Conservation (phyloP, 1,139 yeast genomes). For the Suhomyces atakaporum region DNA sequence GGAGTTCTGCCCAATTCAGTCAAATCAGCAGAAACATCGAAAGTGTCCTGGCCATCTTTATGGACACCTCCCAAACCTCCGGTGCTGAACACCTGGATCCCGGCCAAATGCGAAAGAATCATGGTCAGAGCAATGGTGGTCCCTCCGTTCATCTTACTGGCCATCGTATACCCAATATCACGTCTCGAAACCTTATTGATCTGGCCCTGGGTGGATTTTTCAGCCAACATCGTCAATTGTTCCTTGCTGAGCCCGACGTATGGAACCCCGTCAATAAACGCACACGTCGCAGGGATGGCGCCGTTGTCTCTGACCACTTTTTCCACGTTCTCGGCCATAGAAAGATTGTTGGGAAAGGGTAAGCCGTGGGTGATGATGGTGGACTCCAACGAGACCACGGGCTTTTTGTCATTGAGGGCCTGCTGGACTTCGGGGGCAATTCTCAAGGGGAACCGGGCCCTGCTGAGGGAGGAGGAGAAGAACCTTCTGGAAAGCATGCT, state of each 20-base stretch:
- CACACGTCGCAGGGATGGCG: constrained; percentile 85
- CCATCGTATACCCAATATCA: constrained; percentile 76
- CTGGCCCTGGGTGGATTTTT: constrained; percentile 24
- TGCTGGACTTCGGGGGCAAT: constrained; percentile 61
- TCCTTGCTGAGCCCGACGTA: constrained; percentile 57
- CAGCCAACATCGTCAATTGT: constrained; percentile 57
- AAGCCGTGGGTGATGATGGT: constrained; percentile 91
- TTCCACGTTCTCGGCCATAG: constrained; percentile 75
- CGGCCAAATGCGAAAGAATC: constrained; percentile 75
- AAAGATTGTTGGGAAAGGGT: constrained; percentile 75
- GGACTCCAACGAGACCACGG: constrained; percentile 80
- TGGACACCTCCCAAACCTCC: constrained; percentile 96
- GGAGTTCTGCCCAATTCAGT: constrained; percentile 84
- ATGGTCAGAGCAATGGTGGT: constrained; percentile 90
- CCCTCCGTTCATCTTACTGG: constrained; percentile 69
- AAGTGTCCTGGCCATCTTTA: constrained; percentile 68
- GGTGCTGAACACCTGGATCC: constrained; percentile 84
- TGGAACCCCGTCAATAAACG: constrained; percentile 71
- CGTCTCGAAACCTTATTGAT: constrained; percentile 74
- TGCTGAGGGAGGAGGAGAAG: constrained; percentile 1
- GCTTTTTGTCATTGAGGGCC: constrained; percentile 55
- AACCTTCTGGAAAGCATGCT: constrained; percentile 3
- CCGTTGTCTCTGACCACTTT: constrained; percentile 58
- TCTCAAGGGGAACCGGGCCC: constrained; percentile 20
- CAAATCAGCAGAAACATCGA: constrained; percentile 86